Evolutionary conservation across 306 rosid species (phyloP).

Genomic region (Medicago ruthenica): DNA sequence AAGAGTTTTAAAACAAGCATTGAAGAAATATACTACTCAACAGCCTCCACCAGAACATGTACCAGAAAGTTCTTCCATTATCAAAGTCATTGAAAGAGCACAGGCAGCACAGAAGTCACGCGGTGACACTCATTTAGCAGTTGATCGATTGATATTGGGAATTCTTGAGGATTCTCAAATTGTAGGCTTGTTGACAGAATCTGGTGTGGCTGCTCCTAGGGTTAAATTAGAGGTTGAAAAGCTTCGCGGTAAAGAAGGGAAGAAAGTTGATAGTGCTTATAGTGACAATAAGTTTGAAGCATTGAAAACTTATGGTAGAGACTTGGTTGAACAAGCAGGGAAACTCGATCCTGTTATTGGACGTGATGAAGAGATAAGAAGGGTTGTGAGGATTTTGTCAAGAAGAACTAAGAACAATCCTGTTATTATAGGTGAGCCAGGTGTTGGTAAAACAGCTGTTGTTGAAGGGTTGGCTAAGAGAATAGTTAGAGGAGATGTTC

Average conservation of each 20-base stretch:
- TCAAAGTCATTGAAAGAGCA: background rate
- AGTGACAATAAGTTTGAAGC: conserved; percentile 78
- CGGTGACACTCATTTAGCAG: background rate
- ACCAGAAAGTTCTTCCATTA: too few species aligned
- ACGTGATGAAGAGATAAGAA: conserved; percentile 81
- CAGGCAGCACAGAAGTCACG: background rate
- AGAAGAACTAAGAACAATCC: conserved; percentile 91
- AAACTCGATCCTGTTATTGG: conserved; percentile 91
- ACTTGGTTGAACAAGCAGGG: conserved; percentile 84
- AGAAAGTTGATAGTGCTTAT: conserved; percentile 74
- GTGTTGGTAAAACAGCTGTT: conserved; percentile 93
- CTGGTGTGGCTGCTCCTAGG: conserved; percentile 63
- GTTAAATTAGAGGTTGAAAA: conserved; percentile 77
- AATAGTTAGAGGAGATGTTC: conserved; percentile 78
- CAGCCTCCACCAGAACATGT: background rate
- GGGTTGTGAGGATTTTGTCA: conserved; percentile 77
- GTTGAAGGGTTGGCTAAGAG: conserved; percentile 90
- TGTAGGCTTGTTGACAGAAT: conserved; percentile 72
- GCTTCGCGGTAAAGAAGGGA: conserved; percentile 85
- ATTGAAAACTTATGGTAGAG: conserved; percentile 81
- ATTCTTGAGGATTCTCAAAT: conserved; percentile 89
- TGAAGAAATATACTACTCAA: background rate
- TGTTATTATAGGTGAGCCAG: conserved; percentile 91
- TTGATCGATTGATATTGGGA: conserved; percentile 67
- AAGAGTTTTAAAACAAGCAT: background rate